Base-by-base conservation (phyloP, 495 filamentous ascomycete genomes). In the Neurospora sp. region DNA sequence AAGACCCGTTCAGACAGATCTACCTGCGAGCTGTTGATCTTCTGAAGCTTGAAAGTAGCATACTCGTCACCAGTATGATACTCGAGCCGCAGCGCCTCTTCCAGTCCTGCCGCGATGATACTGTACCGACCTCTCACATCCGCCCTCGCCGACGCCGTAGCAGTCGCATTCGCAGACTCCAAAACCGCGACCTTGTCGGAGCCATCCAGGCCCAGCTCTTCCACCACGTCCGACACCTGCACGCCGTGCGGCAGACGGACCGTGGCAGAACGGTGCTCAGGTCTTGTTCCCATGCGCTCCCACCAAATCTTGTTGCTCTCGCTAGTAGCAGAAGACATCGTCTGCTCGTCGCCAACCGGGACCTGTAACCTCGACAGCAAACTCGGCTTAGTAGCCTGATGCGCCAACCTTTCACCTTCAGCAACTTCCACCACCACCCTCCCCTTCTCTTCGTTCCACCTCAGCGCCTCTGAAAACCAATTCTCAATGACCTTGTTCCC, bases 401-500 rank as follows among this genome's bases (percentile, higher is more conserved):
- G 72, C 3, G 76, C 77, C 38, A 81, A 35, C 9, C 70, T 69
- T 2, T 71, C 71, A 12, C 71, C 72, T 79, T 66, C 54, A 31
- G 6, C 54, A 18, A 66, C 80, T 18, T 74, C 20, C 37, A 79
- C 70, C 40, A 73, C 74, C 14, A 69, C 75, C 72, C 81, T 77
- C 54, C 78, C 78, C 5, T 40, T 42, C 5, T 69, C 46, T 39
- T 73, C 27, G 71, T 87, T 89, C 90, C 90, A 93, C 70, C 73
- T 74, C 71, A 82, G 74, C 5, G 89, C 89, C 74, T 85, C 78
- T 5, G 71, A 76, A 86, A 94, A 97, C 93, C 94, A 99, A 74
- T 92, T 93, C 62, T 81, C 77, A 37, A 98, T 85, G 39, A 98
- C 83, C 42, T 83, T 79, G 37, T 84, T 86, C 39, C 93, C 92